A percentile compares a stretch with the other conserved stretches of the same genome.
phyloP scores from a whole-genome alignment of 1,139 yeast species.

The Yamadazyma conglobata region DNA sequence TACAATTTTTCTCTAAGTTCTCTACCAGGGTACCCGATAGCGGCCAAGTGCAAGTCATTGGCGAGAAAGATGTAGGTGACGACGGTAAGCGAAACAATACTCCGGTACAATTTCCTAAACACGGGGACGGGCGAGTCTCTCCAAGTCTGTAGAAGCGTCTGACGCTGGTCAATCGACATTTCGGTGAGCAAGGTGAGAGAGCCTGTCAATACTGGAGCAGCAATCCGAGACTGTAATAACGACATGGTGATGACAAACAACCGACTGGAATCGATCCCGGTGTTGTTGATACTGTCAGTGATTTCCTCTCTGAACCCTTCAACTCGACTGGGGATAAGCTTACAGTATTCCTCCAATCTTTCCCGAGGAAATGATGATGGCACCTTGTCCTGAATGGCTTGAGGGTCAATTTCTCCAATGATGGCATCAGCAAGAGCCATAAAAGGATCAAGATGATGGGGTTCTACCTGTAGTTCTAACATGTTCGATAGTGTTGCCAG shows the following conservation, averaged over 20 bases:
- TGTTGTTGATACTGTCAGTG: slow-evolving; percentile 15
- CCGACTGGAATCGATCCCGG: slow-evolving; percentile 18
- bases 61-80: slow-evolving; percentile 24
- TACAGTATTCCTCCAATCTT: slow-evolving; percentile 31
- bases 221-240: slow-evolving; percentile 28
- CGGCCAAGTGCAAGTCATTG: slow-evolving; percentile 32
- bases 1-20: slow-evolving; percentile 30
- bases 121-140: slow-evolving; percentile 32
- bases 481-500: too few species aligned
- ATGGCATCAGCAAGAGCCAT: slow-evolving; percentile 34
- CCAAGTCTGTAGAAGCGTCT: slow-evolving; percentile 31
- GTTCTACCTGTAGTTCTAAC: slow-evolving; percentile 8
- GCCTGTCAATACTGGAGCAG: slow-evolving; percentile 37
- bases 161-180: slow-evolving; percentile 32
- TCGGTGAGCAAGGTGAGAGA: slow-evolving; percentile 34
- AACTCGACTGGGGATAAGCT: slow-evolving; percentile 28
- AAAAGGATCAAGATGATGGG: slow-evolving; percentile 10
- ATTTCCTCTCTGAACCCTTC: slow-evolving; percentile 26
- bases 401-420: slow-evolving; percentile 32
- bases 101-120: slow-evolving; percentile 29
- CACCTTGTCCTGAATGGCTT: slow-evolving; percentile 25
- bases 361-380: slow-evolving; percentile 26
- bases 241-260: slow-evolving; percentile 24
- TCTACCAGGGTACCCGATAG: slow-evolving; percentile 33
- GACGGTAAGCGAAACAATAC: slow-evolving; percentile 23